Conservation (phyloP, 1,284 basidiomycete genomes). For the Leccinum solheimii region DNA sequence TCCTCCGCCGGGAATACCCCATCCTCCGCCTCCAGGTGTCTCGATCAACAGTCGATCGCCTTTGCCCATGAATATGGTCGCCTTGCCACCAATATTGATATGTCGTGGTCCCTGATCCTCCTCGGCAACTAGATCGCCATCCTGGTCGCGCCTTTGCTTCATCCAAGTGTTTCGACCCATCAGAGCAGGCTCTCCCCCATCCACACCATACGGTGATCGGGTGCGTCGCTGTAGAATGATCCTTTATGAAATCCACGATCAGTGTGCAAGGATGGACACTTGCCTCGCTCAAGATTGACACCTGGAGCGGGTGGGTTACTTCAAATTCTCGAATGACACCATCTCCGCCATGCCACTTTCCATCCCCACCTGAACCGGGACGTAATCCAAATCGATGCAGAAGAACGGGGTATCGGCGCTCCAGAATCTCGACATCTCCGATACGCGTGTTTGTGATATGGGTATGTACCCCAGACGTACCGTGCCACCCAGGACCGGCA, state of each 20-base stretch:
- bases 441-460: slow-evolving; percentile 96
- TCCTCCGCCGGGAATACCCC: slow-evolving; percentile 55
- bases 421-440: slow-evolving; percentile 91
- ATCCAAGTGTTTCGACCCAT: slow-evolving; percentile 90
- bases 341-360: slow-evolving; percentile 82
- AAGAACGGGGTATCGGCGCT: slow-evolving; percentile 87
- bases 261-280: slow-evolving; percentile 20
- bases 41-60: slow-evolving; percentile 81
- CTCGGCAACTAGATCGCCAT: slow-evolving; percentile 56
- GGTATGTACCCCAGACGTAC: slow-evolving; percentile 83
- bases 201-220: slow-evolving; percentile 86
- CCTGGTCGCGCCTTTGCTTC: slow-evolving; percentile 69
- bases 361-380: slow-evolving; percentile 74
- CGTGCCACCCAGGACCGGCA: slow-evolving; percentile 89
- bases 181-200: slow-evolving; percentile 78
- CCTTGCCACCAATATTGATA: slow-evolving; percentile 93
- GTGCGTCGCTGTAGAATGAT: slow-evolving; percentile 66
- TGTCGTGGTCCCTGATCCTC: slow-evolving; percentile 46
- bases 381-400: slow-evolving; percentile 83
- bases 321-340: slow-evolving; percentile 89
- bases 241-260: background rate
- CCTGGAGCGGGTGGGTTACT: slow-evolving; percentile 83
- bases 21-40: slow-evolving; percentile 93
- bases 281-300: slow-evolving; percentile 84
- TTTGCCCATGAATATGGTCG: slow-evolving; percentile 83